These are phyloP conservation scores for Hanseniaspora occidentalis DNA, from an alignment of 805 yeast genomes.

Conservation along the genomic window DNA sequence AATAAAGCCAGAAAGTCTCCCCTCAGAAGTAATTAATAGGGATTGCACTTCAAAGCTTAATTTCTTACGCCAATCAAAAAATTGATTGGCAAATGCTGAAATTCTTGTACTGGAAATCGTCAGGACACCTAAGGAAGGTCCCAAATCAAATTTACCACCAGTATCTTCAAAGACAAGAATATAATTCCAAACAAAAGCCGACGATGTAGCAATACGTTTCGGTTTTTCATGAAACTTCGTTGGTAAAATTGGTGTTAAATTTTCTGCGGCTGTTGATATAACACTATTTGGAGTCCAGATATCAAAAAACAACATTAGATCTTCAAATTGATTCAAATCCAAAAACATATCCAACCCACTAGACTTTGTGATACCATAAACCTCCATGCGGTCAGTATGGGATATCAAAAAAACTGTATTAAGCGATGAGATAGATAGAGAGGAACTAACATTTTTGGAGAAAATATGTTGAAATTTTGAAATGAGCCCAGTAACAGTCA, in stretches of 20 bases:
- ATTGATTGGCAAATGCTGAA: conserved; percentile 61
- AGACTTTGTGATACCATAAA: conserved; percentile 39
- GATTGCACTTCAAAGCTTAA: conserved; percentile 47
- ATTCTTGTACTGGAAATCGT: conserved; percentile 40
- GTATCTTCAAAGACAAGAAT: conserved; percentile 43
- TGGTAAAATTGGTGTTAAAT: conserved; percentile 4
- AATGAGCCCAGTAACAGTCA: conserved; percentile 41
- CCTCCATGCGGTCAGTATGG: conserved; percentile 28
- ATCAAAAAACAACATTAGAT: conserved; percentile 68
- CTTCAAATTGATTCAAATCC: conserved; percentile 78
- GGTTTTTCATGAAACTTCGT: conserved; percentile 30
- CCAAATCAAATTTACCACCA: conserved; percentile 55
- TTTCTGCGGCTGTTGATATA: conserved; percentile 12
- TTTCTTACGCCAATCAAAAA: conserved; percentile 58
- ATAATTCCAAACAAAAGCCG: conserved; percentile 57
- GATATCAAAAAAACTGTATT: conserved; percentile 37
- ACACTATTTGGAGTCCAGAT: conserved; percentile 56
- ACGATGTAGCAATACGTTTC: conserved; percentile 40
- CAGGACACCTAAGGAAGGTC: conserved; percentile 68
- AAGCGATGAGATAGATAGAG: conserved; percentile 36
- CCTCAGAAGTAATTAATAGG: conserved; percentile 44
- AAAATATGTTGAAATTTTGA: conserved; percentile 82
- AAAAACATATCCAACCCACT: conserved; percentile 48
- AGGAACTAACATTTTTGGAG: conserved; percentile 81
- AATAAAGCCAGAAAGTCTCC: conserved; percentile 72